Base-by-base conservation (phyloP, 2,329 filamentous ascomycete species). In the Botrytis medusae region DNA sequence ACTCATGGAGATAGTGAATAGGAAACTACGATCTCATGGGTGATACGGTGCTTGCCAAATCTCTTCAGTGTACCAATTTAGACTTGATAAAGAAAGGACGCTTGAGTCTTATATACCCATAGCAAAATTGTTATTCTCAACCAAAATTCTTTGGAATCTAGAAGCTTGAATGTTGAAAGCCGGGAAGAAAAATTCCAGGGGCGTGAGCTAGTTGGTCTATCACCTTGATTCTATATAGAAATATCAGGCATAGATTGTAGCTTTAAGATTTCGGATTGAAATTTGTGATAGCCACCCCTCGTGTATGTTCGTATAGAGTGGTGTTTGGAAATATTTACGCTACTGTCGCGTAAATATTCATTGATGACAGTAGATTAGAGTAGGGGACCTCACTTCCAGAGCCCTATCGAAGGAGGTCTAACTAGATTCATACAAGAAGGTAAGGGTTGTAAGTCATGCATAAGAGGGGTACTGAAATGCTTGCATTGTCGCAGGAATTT, bases 351-450 rank as follows among this genome's bases (percentile, higher is more conserved):
- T 54, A 54, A 12, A 29, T 54, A 8, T 29, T 1, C 14, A 16
- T 3, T 3, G 6, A 54, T 29, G 14, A 4, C 16, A 54, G 12
- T 14, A 14, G 0, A 29, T 8, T 18, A 29, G n/a, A 29, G 51
- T 2, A 54, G 2, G 5, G 16, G 48, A 44, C 14, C 2, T 16
- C 12, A 16, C 25, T n/a, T 6, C 5, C 4, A 29, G 14, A 46
- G 12, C 0, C 12, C 12, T 7, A 16, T 2, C 6, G 2, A 18
- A n/a, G 2, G 51, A 9, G 7, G n/a, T 9, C 2, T 0, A 9
- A 57, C 14, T 29, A 18, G 2, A 57, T 8, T 1, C 5, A 16
- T 9, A 8, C 4, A 4, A 29, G 1, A 29, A 18, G 51, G 1
- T 57, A 8, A 29, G n/a, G 2, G 4, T 18, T 54, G 0, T 16